Base-by-base conservation (phyloP, 306 rosid species). In the Medicago truncatula region DNA sequence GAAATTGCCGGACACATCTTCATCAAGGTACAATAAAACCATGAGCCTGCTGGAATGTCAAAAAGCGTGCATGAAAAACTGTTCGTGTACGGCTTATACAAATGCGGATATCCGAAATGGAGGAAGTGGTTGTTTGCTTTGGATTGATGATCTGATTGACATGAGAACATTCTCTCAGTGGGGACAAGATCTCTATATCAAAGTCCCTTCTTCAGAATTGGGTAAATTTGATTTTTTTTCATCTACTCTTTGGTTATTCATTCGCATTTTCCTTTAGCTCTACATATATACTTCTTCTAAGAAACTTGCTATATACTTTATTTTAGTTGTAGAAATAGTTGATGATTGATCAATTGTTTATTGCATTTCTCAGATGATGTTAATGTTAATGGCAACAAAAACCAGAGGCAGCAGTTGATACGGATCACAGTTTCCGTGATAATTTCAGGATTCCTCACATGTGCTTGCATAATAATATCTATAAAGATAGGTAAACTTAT, bases 161-260 rank as follows among this genome's bases (percentile, higher is more conserved):
- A 74, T 36, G 47, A 74, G 62, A 46, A 31, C 16, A 21, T 50
- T 53, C 14, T 21, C 34, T 38, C 73, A 54, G 4, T 43, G 67
- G 34, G 90, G 86, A 18, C 86, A 79, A 79, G 86, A 78, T 67
- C 34, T 84, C 9, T 81, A 73, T 67, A 21, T 83, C 16, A 77
- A 58, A 52, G 67, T 86, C 52, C 81, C 90, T 36, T 65, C 79
- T 61, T 83, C 86, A 13, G 83, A 86, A 57, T 28, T 78, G 46
- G 87, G 82, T 86, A 67, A 23, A 12, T 58, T 44, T 12, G 2
- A 1, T 9, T 41, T 65, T 7, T 2, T 2, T 23, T 3, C 4
- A 18, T 57, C 2, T 57, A 18, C 12, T 54, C 8, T 8, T 17
- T 18, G 3, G 9, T 54, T 18, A 2, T 54, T 54, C 28, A 8